phyloP scores from a whole-genome alignment of 2,329 filamentous ascomycete species.

The Ambrosiella xylebori region DNA sequence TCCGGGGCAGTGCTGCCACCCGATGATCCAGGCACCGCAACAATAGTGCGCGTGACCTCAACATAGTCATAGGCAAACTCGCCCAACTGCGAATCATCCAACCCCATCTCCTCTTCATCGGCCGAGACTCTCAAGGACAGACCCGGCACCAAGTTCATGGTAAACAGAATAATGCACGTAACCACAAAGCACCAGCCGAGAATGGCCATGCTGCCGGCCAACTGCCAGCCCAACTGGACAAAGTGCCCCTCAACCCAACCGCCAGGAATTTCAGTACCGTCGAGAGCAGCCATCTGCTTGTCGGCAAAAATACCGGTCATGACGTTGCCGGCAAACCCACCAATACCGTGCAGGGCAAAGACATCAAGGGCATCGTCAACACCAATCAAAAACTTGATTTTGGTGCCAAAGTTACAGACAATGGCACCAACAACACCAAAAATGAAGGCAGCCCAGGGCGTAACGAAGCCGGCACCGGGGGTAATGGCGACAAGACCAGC shows the following conservation, averaged over 20 bases:
- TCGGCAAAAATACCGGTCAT: slow-evolving; percentile 64
- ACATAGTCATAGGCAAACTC: slow-evolving; percentile 78
- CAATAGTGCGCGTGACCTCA: slow-evolving; percentile 49
- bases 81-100: slow-evolving; percentile 60
- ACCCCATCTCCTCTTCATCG: slow-evolving; percentile 51
- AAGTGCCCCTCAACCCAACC: slow-evolving; percentile 58
- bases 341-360: slow-evolving; percentile 76
- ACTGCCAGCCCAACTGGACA: slow-evolving; percentile 53
- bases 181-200: slow-evolving; percentile 50
- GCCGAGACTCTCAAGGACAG: slow-evolving; percentile 49
- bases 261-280: slow-evolving; percentile 39
- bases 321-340: slow-evolving; percentile 65
- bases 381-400: slow-evolving; percentile 56
- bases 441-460: slow-evolving; percentile 41
- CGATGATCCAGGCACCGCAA: slow-evolving; percentile 18
- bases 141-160: slow-evolving; percentile 54
- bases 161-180: slow-evolving; percentile 51
- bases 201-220: slow-evolving; percentile 48
- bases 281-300: slow-evolving; percentile 55
- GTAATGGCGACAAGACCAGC: slow-evolving; percentile 78
- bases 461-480: slow-evolving; percentile 65
- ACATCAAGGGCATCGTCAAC: slow-evolving; percentile 82
- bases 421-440: slow-evolving; percentile 44
- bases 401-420: slow-evolving; percentile 71
- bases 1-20: slow-evolving; percentile 7